A percentile compares a stretch with the other conserved stretches of the same genome.
phyloP scores from a whole-genome alignment of 768 basidiomycete species.

The Porpolomopsis calyptriformis region DNA sequence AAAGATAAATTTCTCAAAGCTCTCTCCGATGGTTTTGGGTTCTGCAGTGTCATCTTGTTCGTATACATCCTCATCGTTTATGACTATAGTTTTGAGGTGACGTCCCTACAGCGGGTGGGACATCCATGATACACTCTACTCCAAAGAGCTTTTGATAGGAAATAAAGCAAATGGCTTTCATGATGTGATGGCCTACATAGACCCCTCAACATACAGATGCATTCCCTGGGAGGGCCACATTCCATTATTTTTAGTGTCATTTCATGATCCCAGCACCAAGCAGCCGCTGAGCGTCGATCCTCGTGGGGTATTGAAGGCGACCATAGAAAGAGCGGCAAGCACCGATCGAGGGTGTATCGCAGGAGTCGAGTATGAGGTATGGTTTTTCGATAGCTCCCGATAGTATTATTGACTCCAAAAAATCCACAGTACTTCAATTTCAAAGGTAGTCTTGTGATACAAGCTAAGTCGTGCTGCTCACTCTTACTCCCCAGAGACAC shows the following conservation, averaged over 20 bases:
- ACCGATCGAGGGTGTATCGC: slow-evolving; percentile 56
- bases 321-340: slow-evolving; percentile 38
- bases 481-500: slow-evolving; percentile 49
- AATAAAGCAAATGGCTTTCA: slow-evolving; percentile 88
- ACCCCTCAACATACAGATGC: slow-evolving; percentile 77
- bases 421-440: slow-evolving; percentile 72
- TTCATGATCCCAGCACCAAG: slow-evolving; percentile 78
- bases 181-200: slow-evolving; percentile 79
- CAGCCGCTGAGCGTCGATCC: slow-evolving; percentile 76
- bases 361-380: slow-evolving; percentile 91
- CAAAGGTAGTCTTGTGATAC: slow-evolving; percentile 42
- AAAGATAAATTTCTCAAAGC: slow-evolving; percentile 86
- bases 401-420: slow-evolving; percentile 7
- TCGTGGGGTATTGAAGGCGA: slow-evolving; percentile 61
- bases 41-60: slow-evolving; percentile 88
- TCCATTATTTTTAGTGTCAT: slow-evolving; percentile 88
- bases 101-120: slow-evolving; percentile 70
- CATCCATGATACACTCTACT: slow-evolving; percentile 80
- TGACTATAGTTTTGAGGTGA: not conserved
- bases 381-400: slow-evolving; percentile 12
- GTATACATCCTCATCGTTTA: slow-evolving; percentile 17
- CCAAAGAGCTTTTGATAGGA: slow-evolving; percentile 78
- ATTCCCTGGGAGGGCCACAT: slow-evolving; percentile 89
- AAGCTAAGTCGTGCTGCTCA: not conserved
- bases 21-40: slow-evolving; percentile 77